Base-by-base conservation (phyloP, 108 stramenopile species). In the Skeletonema costatum region DNA sequence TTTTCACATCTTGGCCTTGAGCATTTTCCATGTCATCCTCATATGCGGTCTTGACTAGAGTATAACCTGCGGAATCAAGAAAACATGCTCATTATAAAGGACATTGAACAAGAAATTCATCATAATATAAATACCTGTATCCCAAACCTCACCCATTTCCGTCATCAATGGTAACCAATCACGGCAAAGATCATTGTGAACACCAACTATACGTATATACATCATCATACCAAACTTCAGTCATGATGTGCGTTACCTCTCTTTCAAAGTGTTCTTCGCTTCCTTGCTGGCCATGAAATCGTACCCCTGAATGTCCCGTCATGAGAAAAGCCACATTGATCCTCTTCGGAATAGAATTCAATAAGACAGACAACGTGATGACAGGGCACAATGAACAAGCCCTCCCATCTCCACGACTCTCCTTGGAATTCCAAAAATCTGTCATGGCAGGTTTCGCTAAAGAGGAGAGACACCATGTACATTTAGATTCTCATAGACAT, bases 141-240 rank as follows among this genome's bases (percentile, higher is more conserved):
- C 2, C 32, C 32, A 2, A 33, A 33, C 2, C 32, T 33, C 32
- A 33, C 73, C 73, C 21, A 66, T 0, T 46, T 46, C 44, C 0
- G 64, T 74, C 73, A 74, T 74, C 39, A 53, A 50, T 25, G 73
- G 73, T 19, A 74, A 31, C 73, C 73, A 74, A 46, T 74, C 48
- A 8, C 41, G 64, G 46, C 64, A 74, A 16, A 74, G 50, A 66
- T 74, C 73, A 66, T 74, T 74, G 4, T 42, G 36, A 19, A 21
- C 42, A 12, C 50, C 42, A 16, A n/a, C 44, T 17, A 31, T 66
- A 74, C 0, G 73, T 29, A 41, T 39, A 51, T 5, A 50, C 13
- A 66, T 74, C 48, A 51, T 66, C 73, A 48, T 30, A 66, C 48
- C 38, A 66, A 31, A 74, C 73, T 33, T 65, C 65, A 42, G 35